Percentiles rank a stretch among this genome's conserved stretches.
These are phyloP conservation scores for Truncatella angustata DNA, from an alignment of 2,329 filamentous ascomycete species.

Conservation along the genomic window DNA sequence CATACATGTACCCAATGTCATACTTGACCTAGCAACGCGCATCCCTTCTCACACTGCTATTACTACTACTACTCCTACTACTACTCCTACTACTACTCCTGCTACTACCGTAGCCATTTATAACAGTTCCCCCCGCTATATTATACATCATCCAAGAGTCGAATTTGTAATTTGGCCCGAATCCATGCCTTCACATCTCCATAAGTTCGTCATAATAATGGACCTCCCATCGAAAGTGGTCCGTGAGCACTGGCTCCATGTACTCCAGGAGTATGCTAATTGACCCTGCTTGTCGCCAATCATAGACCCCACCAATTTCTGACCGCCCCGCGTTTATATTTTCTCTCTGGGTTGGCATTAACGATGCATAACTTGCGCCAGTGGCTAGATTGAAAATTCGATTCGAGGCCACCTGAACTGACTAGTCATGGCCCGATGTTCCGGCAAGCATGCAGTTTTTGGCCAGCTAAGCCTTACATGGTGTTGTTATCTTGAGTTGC, in stretches of 20 bases:
- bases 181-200: background rate
- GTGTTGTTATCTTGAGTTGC: no score
- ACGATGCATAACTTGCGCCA: constrained; percentile 1
- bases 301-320: constrained; percentile 8
- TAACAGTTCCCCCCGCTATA: background rate
- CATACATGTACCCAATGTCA: no score
- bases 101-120: no score
- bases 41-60: background rate
- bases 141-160: background rate
- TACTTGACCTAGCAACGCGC: no score
- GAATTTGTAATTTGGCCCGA: constrained; percentile 3
- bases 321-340: constrained; percentile 15
- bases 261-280: constrained; percentile 4
- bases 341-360: background rate
- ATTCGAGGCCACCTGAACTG: background rate
- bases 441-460: background rate
- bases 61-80: no score
- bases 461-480: background rate
- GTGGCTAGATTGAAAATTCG: background rate
- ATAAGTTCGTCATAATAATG: constrained; percentile 8
- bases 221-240: background rate
- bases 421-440: background rate
- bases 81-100: no score
- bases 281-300: constrained; percentile 18
- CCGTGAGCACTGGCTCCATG: background rate